Conservation (phyloP, 805 yeast species). For the Suhomyces sp. region DNA sequence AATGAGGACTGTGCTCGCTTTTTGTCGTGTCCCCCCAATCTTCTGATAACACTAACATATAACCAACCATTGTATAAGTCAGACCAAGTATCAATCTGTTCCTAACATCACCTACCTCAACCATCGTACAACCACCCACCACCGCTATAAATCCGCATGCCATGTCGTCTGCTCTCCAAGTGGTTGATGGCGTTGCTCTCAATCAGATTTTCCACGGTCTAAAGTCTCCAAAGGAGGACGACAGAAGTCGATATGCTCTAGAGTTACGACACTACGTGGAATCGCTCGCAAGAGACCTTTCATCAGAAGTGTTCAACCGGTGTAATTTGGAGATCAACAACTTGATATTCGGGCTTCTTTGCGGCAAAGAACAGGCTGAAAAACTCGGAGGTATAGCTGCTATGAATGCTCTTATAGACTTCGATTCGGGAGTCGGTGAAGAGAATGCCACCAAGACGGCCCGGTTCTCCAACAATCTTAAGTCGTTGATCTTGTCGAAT, state of each 20-base stretch:
- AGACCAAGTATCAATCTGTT: neutral
- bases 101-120: neutral
- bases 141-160: no score
- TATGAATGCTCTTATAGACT: conserved; percentile 80
- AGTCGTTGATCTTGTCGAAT: conserved; percentile 75
- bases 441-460: conserved; percentile 88
- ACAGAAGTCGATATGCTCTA: conserved; percentile 56
- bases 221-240: conserved; percentile 42
- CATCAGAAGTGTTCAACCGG: conserved; percentile 76
- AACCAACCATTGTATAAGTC: neutral
- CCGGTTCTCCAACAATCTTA: conserved; percentile 83
- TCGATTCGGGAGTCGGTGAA: conserved; percentile 71
- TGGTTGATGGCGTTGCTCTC: conserved; percentile 50
- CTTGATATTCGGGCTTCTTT: conserved; percentile 80
- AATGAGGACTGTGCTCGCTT: no score
- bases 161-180: conserved; percentile 29
- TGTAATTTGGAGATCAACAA: conserved; percentile 85
- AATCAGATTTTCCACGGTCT: conserved; percentile 54
- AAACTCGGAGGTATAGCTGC: conserved; percentile 91
- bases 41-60: conserved; percentile 2
- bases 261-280: conserved; percentile 71
- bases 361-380: conserved; percentile 67
- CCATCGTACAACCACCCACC: no score
- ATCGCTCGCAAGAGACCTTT: conserved; percentile 73
- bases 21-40: conserved; percentile 6